Evolutionary conservation across 2,329 filamentous ascomycete genomes (phyloP).

Genomic region (Cladosporium sp.): DNA sequence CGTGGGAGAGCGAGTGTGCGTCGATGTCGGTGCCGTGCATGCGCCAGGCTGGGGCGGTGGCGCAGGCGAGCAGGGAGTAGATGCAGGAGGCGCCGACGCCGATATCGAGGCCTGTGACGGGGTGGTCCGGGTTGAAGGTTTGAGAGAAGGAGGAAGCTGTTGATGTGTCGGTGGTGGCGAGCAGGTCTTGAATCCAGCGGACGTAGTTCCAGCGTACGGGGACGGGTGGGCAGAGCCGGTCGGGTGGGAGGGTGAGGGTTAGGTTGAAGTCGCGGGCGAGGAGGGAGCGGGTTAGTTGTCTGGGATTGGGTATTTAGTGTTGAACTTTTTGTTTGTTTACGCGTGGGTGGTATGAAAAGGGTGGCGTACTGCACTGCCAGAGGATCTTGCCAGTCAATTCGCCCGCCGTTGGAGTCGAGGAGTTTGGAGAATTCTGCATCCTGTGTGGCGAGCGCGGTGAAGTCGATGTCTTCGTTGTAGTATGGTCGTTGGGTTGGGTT

Average conservation of each 20-base stretch:
- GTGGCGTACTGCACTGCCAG: constrained; percentile 62
- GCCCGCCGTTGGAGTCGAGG: constrained; percentile 39
- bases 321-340: constrained; percentile 69
- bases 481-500: constrained; percentile 20
- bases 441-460: constrained; percentile 55
- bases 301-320: constrained; percentile 51
- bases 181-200: constrained; percentile 76
- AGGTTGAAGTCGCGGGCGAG: constrained; percentile 73
- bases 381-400: constrained; percentile 78
- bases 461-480: constrained; percentile 59
- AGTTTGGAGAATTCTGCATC: constrained; percentile 58
- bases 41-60: constrained; percentile 62
- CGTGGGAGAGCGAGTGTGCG: constrained; percentile 60
- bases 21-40: constrained; percentile 65
- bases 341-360: neutral
- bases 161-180: constrained; percentile 59
- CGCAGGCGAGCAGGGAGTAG: constrained; percentile 77
- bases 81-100: constrained; percentile 90
- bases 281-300: constrained; percentile 71
- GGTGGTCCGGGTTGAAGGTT: constrained; percentile 42
- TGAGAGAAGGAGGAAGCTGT: constrained; percentile 42
- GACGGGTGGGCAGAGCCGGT: constrained; percentile 84
- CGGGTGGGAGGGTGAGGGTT: constrained; percentile 63
- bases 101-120: constrained; percentile 55
- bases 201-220: constrained; percentile 73